Evolutionary conservation across 192 early-diverging fungal species (phyloP).

Genomic region (Pilobolus umbonatus): DNA sequence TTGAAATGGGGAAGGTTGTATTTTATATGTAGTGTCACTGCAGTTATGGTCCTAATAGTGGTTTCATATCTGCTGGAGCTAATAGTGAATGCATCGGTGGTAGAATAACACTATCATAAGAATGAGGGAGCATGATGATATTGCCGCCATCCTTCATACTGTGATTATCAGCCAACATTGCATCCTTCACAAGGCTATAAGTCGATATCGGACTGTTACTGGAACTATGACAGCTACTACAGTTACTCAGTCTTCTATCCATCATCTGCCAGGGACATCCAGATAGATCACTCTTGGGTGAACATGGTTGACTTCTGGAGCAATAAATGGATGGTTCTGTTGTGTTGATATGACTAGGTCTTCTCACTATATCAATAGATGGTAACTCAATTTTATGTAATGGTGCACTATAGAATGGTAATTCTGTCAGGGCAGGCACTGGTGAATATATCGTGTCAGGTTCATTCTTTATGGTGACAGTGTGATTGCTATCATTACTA

Average conservation of each 20-base stretch:
- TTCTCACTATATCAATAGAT: not conserved
- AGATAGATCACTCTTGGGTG: too few relatives aligned
- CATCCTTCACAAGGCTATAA: too few relatives aligned
- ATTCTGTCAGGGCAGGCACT: too few relatives aligned
- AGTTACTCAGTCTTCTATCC: not conserved
- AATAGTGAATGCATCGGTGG: constrained; percentile 16
- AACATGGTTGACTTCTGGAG: constrained; percentile 4
- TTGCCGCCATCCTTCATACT: not conserved
- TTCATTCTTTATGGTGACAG: not conserved
- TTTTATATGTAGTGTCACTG: too few relatives aligned
- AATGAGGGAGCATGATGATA: not conserved
- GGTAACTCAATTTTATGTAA: constrained; percentile 20
- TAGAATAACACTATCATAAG: not conserved
- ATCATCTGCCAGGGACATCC: not conserved
- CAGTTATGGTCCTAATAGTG: too few relatives aligned
- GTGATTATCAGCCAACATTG: too few relatives aligned
- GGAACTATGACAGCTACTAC: not conserved
- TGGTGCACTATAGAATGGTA: constrained; percentile 19
- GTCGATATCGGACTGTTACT: not conserved
- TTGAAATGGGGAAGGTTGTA: too few relatives aligned
- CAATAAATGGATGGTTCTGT: constrained; percentile 2
- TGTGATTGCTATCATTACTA: not conserved
- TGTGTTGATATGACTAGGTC: not conserved
- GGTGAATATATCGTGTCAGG: too few relatives aligned
- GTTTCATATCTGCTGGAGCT: not conserved